Evolutionary conservation across 2,329 filamentous ascomycete species (phyloP), one percentile per base, ranked within the genome.

Genomic region (Ceratocystiopsis brevicomis): DNA sequence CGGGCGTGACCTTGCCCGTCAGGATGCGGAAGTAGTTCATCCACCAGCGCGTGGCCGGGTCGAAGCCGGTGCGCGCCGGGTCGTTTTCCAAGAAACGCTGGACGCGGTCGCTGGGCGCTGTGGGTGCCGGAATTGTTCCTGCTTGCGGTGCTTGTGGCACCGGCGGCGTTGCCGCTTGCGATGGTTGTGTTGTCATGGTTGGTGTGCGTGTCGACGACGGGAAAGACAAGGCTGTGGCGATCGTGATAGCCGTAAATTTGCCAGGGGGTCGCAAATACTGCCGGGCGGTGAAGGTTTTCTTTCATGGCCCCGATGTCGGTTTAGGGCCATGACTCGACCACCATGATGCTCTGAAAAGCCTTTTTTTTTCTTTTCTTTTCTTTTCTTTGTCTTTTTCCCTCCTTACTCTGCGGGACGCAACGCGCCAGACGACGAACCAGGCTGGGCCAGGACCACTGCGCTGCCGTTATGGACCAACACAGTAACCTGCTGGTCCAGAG

Each of bases 1-100:
- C 72, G 34, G 64, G 60, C 16, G 75, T 79, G 63, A 90, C 77
- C 53, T 71, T 67, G 44, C 82, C 81, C 15, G 81, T 76, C 41
- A 93, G 66, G 61, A 87, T 81, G 53, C 74, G 74, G 69, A 92
- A 95, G 66, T 86, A 81, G 65, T 82, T 93, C 57, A 80, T 71
- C 80, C 84, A 94, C 68, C 69, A 73, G 48, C 61, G 61, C 39
- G 65, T 67, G 51, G 65, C 53, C 42, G 75, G 73, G 59, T 77
- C 71, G 65, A 78, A 78, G 50, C 73, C 73, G 18, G 74, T 78
- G 49, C 69, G 65, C 46, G 64, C 58, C 37, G 74, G 73, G 58
- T 78, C 70, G 58, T 78, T 78, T 50, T 63, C 52, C 51, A 71
- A 59, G 37, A 45, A 50, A 12, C 42, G 36, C 33, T 45, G 43